Evolutionary conservation across 345 rosid species (phyloP).

Genomic region (Cardamine chenopodiifolia): DNA sequence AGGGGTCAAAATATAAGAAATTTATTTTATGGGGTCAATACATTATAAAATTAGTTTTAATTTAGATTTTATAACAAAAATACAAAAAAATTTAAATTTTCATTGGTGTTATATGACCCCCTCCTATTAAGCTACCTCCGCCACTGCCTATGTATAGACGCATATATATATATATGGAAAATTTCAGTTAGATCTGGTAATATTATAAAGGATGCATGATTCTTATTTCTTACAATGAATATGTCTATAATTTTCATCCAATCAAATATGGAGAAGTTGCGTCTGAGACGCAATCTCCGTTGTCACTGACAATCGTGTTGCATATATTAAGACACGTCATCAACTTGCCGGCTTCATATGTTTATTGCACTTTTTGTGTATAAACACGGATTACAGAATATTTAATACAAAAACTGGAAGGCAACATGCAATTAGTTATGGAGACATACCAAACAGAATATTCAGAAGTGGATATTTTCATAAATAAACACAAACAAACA

Average conservation of each 20-base stretch:
- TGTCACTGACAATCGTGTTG: slow-evolving; percentile 31
- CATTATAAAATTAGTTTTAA: no score
- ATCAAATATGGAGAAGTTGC: slow-evolving; percentile 12
- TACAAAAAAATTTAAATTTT: no score
- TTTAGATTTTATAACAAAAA: no score
- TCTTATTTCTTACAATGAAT: background rate
- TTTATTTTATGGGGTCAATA: no score
- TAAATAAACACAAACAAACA: background rate
- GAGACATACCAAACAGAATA: slow-evolving; percentile 11
- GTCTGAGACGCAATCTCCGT: slow-evolving; percentile 28
- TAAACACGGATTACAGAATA: background rate
- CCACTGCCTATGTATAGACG: background rate
- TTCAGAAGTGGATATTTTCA: background rate
- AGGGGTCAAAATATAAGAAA: no score
- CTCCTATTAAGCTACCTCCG: no score
- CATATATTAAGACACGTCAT: slow-evolving; percentile 26
- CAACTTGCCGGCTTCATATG: slow-evolving; percentile 28
- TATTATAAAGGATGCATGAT: background rate
- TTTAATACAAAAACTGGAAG: background rate
- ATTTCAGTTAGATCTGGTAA: background rate
- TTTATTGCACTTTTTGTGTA: background rate
- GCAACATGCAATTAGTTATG: slow-evolving; percentile 18
- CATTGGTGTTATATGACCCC: no score
- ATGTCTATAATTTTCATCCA: background rate
- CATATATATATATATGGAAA: background rate